Percentiles rank a stretch among this genome's conserved stretches.
phyloP scores from a whole-genome alignment of 1,284 basidiomycete genomes.

The Cryptococcus sp. region DNA sequence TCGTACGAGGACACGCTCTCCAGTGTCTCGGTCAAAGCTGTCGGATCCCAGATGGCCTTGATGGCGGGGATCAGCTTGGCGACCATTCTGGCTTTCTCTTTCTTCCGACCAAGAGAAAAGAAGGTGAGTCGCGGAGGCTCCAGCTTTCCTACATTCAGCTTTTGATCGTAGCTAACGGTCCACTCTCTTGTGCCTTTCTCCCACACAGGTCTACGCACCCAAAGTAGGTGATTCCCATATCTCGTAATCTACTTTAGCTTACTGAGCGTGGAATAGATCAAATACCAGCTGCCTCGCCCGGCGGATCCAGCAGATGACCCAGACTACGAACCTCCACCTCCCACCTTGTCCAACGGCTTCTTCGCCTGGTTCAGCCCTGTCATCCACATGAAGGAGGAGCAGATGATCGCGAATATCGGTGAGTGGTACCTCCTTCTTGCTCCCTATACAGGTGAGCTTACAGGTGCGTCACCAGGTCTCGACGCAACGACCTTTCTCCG shows the following conservation, averaged over 20 bases:
- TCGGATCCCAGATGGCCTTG: constrained; percentile 74
- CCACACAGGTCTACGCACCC: constrained; percentile 44
- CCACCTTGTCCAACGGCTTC: constrained; percentile 72
- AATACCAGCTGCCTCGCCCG: constrained; percentile 64
- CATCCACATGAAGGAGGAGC: constrained; percentile 77
- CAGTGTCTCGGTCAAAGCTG: constrained; percentile 64
- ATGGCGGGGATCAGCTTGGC: constrained; percentile 69
- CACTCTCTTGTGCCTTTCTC: background rate
- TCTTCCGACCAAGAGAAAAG: constrained; percentile 76
- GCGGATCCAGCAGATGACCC: constrained; percentile 36
- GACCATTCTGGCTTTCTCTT: constrained; percentile 67
- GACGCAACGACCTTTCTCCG: constrained; percentile 93
- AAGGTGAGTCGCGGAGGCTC: constrained; percentile 30
- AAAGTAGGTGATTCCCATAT: constrained; percentile 52
- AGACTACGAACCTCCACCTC: constrained; percentile 49
- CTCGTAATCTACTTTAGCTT: background rate
- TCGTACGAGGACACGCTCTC: constrained; percentile 42
- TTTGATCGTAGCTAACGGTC: constrained; percentile 16
- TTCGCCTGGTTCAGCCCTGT: constrained; percentile 89
- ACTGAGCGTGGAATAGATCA: constrained; percentile 56
- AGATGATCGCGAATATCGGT: constrained; percentile 84
- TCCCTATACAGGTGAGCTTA: background rate
- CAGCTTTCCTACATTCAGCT: no score
- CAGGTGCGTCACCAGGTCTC: constrained; percentile 56
- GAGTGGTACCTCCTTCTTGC: constrained; percentile 3